Base-by-base conservation (phyloP, 108 stramenopile genomes). In the Skeletonema tropicum region DNA sequence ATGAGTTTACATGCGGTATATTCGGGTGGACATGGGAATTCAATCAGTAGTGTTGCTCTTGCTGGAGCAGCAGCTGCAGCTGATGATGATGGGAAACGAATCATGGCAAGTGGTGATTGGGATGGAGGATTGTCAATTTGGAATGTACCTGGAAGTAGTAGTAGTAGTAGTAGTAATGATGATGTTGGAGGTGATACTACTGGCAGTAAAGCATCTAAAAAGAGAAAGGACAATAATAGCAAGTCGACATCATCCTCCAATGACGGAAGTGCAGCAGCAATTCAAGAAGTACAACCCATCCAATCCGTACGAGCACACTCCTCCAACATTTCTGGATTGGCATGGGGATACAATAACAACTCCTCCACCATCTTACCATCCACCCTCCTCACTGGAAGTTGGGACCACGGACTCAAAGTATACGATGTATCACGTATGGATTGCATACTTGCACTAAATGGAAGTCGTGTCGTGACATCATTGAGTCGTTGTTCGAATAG, bases 331-430 rank as follows among this genome's bases (percentile, higher is more conserved):
- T 92, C 90, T 59, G 94, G 94, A 26, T 45, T 94, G 15, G 77
- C 88, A 10, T 92, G 88, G 85, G 83, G 86, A 36, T 82, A 87
- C 62, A 60, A 48, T 52, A 64, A n/a, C n/a, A n/a, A 21, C 19
- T n/a, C n/a, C 3, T 55, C 52, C 3, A 25, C 52, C 3, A 25
- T 6, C 23, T 3, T 55, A 1, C 52, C 69, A 23, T 70, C 67
- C 21, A 67, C 60, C 6, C 57, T 94, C 15, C 74, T 94, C 26
- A 92, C 89, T 13, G 84, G 88, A 31, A 91, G 91, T 49, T 94
- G 91, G 91, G 94, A 94, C 65, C 90, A 94, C 65, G 80, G 86
- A 11, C 82, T 92, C 38, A 92, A 91, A 69, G 76, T 91, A 8
- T 92, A 89, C 86, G 89, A 92, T 66, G 61, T 86, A 15, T 82